Base-by-base conservation (phyloP, 805 yeast species). In the Saccharomycopsis javanensis region DNA sequence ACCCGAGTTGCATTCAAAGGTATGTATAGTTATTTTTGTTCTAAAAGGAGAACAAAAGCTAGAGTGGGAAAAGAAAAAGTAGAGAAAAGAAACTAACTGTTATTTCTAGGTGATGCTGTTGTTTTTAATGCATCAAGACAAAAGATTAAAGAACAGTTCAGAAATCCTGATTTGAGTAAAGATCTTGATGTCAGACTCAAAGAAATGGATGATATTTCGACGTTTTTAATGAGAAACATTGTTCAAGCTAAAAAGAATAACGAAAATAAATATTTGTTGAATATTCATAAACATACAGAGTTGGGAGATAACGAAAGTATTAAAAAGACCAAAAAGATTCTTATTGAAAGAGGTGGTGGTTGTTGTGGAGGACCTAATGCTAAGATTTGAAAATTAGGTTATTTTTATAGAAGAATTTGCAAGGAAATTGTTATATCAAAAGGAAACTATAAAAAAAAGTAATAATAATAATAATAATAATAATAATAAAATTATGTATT, bases 221-320 rank as follows among this genome's bases (percentile, higher is more conserved):
- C 69, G 45, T 85, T 90, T 61, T 73, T 92, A 58, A 74, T 79
- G 53, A 74, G 77, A 58, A 92, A 92, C 68, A 75, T 92, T n/a
- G 97, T 92, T 2, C 99, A 92, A 71, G 98, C 96, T 6, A 74
- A 71, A 60, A 77, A 71, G 63, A 69, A 1, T 72, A 72, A 15
- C 42, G 74, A 2, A 77, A 72, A 53, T 80, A 69, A 60, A 46
- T 53, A 58, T 52, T 42, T 33, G 20, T 75, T 92, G 64, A 85
- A 85, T 63, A 83, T 92, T 63, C 97, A 89, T 67, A 71, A 80
- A 53, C 81, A 85, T 52, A 87, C 95, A 0, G 98, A 92, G 70
- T 73, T 92, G 55, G 98, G 97, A 18, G 96, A 90, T 67, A 92
- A 92, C 68, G 96, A 90, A 35, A 77, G 82, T 51, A 78, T 88